Evolutionary conservation across 2,329 filamentous ascomycete genomes (phyloP).

Genomic region (Alternaria triticimaculans): DNA sequence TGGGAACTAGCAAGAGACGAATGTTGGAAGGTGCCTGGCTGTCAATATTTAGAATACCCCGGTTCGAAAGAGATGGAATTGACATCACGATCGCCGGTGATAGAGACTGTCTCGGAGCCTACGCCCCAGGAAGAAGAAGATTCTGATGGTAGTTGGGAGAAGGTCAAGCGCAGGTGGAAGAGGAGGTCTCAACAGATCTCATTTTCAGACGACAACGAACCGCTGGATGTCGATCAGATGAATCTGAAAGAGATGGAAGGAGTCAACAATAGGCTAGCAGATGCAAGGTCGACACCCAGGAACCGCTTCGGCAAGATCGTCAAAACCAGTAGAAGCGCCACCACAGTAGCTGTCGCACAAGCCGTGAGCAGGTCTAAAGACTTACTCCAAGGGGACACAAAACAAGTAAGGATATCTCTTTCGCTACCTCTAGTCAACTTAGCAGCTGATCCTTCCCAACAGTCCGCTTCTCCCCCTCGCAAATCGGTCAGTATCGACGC

Average conservation of each 20-base stretch:
- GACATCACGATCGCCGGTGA: background rate
- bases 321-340: background rate
- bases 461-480: background rate
- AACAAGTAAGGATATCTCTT: background rate
- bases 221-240: background rate
- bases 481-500: background rate
- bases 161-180: background rate
- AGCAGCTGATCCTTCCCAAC: background rate
- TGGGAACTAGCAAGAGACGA: constrained; percentile 12
- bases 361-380: background rate
- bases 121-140: background rate
- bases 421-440: background rate
- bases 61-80: background rate
- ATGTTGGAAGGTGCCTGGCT: constrained; percentile 8
- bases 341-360: background rate
- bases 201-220: background rate
- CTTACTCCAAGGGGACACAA: background rate
- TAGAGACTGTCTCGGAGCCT: background rate
- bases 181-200: background rate
- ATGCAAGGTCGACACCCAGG: background rate
- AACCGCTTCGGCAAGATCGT: background rate
- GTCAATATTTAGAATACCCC: background rate
- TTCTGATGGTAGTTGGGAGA: background rate
- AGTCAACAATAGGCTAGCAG: background rate
- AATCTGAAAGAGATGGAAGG: background rate